Base-by-base conservation (phyloP, 371 early-diverging fungal species). In the Chytridiales sp. region DNA sequence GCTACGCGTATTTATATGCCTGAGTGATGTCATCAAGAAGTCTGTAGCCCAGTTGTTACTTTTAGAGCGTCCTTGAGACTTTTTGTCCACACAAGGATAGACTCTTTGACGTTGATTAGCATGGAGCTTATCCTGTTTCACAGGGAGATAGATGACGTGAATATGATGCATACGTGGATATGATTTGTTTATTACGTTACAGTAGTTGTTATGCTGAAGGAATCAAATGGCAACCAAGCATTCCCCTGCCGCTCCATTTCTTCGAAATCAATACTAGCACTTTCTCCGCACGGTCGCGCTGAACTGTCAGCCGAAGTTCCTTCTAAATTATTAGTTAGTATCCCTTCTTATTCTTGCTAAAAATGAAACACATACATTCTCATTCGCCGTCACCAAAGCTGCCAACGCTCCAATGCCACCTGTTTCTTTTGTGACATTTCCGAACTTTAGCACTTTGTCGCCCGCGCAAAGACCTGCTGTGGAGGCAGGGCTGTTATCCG, bases 401-500 rank as follows among this genome's bases (percentile, higher is more conserved):
- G 79, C 76, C 42, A 89, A 53, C 0, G 79, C 79, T 35, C 77
- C 77, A 15, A 89, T 70, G 21, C 36, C 46, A 61, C 58, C 8
- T 77, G 62, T 38, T 78, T 69, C 32, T 83, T 83, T 19, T 50
- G 66, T n/a, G 64, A 48, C 44, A 24, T 13, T 15, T 15, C 54
- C 62, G 53, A 61, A 56, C 56, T 56, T 31, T 11, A 85, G 27
- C n/a, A 92, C 75, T 35, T 61, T 60, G 69, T 92, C 91, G 26
- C 76, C 79, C 43, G 80, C 71, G 19, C 69, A 60, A 27, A 91
- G 64, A 0, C 89, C 89, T 1, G 89, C 88, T 27, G 66, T 74
- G 17, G 64, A 61, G 0, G 93, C 91, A 4, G 95, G 94, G 2
- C 91, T 90, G 54, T 86, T 86, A 0, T 87, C 87, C 24, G 89